Conservation (phyloP, 108 stramenopile species). For the Epipyxis sp. region DNA sequence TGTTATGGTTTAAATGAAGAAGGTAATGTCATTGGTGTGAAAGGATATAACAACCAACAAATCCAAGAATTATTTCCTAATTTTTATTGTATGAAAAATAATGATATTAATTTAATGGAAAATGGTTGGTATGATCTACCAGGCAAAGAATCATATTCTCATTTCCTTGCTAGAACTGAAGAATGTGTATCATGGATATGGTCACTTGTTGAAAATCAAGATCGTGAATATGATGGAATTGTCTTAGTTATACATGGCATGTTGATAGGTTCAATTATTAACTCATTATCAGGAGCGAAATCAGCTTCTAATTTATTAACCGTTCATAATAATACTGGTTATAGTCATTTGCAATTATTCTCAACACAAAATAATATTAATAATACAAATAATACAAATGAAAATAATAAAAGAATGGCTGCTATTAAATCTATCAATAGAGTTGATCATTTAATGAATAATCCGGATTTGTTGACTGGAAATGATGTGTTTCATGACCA, state of each 20-base stretch:
- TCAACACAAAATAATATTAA: not conserved
- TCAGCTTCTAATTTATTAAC: not conserved
- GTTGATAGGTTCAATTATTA: not conserved
- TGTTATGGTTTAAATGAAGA: not conserved
- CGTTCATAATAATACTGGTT: not conserved
- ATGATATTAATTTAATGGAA: too few relatives aligned
- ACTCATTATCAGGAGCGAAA: not conserved
- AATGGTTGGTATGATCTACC: constrained; percentile 12
- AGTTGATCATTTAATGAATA: not conserved
- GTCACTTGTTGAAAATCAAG: not conserved
- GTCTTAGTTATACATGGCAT: not conserved
- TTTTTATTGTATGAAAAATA: not conserved
- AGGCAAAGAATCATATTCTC: not conserved
- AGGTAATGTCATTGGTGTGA: not conserved
- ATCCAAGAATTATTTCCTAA: not conserved
- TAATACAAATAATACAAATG: too few relatives aligned
- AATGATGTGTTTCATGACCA: constrained; percentile 2
- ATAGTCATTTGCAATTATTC: not conserved
- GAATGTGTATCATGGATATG: not conserved
- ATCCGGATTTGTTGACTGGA: not conserved
- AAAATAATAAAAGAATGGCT: not conserved
- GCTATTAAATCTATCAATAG: not conserved
- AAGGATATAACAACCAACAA: not conserved
- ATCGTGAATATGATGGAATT: not conserved
- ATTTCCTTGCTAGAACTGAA: not conserved